Percentiles rank a stretch among this genome's conserved stretches.
phyloP scores from a whole-genome alignment of 2,329 filamentous ascomycete genomes.

The Aureobasidium namibiae region DNA sequence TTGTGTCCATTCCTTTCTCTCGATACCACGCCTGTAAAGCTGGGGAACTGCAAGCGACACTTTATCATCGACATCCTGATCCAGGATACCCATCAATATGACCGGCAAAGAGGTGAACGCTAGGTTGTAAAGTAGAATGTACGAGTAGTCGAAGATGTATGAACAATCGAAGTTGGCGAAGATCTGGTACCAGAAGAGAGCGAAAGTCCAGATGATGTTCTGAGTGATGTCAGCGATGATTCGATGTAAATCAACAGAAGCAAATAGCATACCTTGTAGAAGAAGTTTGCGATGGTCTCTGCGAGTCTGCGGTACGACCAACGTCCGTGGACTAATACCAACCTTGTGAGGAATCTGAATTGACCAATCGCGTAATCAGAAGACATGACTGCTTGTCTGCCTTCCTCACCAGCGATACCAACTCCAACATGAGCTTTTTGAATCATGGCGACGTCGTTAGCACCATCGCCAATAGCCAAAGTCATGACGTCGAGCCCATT shows the following conservation, averaged over 20 bases:
- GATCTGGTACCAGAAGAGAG: conserved; percentile 95
- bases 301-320: conserved; percentile 95
- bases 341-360: conserved; percentile 76
- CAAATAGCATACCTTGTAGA: conserved; percentile 67
- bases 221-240: neutral
- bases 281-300: conserved; percentile 96
- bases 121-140: conserved; percentile 93
- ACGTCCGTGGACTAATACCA: conserved; percentile 82
- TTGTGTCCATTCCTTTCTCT: conserved; percentile 93
- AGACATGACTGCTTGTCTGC: conserved; percentile 88
- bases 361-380: conserved; percentile 94
- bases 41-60: conserved; percentile 92
- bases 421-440: conserved; percentile 96
- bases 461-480: conserved; percentile 83
- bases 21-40: conserved; percentile 89
- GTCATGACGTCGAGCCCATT: conserved; percentile 93
- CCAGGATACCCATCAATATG: conserved; percentile 90
- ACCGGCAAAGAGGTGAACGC: conserved; percentile 94
- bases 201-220: conserved; percentile 97
- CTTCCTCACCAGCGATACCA: conserved; percentile 88
- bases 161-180: conserved; percentile 95
- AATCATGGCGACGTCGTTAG: conserved; percentile 97
- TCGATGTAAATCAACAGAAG: neutral
- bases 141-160: conserved; percentile 95
- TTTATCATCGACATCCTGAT: conserved; percentile 92